These are phyloP conservation scores for Basipetospora chlamydospora DNA, from an alignment of 2,329 filamentous ascomycete species.

Conservation along the genomic window DNA sequence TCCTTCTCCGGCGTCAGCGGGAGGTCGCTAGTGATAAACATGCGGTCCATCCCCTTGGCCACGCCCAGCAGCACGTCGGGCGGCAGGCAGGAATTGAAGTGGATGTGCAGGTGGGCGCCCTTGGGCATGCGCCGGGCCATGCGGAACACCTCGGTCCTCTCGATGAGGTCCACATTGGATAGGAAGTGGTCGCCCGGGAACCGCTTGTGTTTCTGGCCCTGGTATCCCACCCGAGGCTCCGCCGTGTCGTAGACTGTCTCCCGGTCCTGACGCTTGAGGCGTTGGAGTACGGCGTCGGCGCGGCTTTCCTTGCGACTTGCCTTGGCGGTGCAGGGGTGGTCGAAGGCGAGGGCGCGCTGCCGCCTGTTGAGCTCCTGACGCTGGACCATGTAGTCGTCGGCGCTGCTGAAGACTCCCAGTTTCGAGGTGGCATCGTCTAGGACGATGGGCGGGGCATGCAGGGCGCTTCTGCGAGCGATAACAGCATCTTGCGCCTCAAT, in stretches of 20 bases:
- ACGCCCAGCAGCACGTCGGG: conserved; percentile 43
- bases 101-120: conserved; percentile 58
- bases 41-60: conserved; percentile 41
- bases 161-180: conserved; percentile 37
- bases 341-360: conserved; percentile 26
- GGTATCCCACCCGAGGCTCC: conserved; percentile 19
- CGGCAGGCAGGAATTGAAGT: conserved; percentile 61
- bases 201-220: conserved; percentile 27
- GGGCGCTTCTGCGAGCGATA: not conserved
- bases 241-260: conserved; percentile 20
- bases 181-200: conserved; percentile 44
- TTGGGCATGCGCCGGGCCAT: conserved; percentile 51
- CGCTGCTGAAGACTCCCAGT: conserved; percentile 1
- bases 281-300: conserved; percentile 25
- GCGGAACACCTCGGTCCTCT: conserved; percentile 39
- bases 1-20: conserved; percentile 27
- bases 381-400: conserved; percentile 16
- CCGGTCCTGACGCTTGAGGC: conserved; percentile 21
- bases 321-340: conserved; percentile 18
- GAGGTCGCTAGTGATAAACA: conserved; percentile 51
- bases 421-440: not conserved
- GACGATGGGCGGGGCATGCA: too few species aligned
- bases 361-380: conserved; percentile 16
- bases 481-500: not conserved
- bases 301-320: conserved; percentile 20